A percentile compares a stretch with the other conserved stretches of the same genome.
phyloP scores from a whole-genome alignment of 805 yeast species.

The Brettanomyces anomalus region DNA sequence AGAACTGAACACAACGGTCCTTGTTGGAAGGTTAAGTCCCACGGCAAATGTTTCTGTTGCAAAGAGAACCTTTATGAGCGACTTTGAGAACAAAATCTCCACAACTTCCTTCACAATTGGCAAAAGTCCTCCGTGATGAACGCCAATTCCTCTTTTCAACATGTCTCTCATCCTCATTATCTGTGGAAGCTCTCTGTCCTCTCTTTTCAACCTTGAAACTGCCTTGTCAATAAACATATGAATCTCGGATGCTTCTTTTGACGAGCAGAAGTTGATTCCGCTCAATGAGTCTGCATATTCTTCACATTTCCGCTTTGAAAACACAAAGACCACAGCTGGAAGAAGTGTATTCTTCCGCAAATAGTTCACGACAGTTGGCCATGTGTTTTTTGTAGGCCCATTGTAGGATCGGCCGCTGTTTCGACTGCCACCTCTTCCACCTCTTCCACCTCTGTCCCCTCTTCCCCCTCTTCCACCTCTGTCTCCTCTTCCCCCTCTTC shows the following conservation, averaged over 20 bases:
- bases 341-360: constrained; percentile 60
- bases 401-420: constrained; percentile 23
- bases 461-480: constrained; percentile 8
- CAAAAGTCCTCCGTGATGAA: constrained; percentile 93
- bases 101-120: constrained; percentile 91
- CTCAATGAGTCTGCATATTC: constrained; percentile 77
- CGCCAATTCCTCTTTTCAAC: constrained; percentile 88
- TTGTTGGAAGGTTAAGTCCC: constrained; percentile 95
- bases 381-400: constrained; percentile 72
- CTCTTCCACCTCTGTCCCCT: constrained; percentile 8
- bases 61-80: constrained; percentile 81
- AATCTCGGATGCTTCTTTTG: constrained; percentile 82
- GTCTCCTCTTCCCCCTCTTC: constrained; percentile 14
- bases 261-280: constrained; percentile 69
- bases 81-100: constrained; percentile 82
- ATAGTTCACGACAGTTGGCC: constrained; percentile 66
- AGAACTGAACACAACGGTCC: constrained; percentile 88
- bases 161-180: constrained; percentile 74
- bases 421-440: constrained; percentile 13
- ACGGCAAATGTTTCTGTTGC: constrained; percentile 98
- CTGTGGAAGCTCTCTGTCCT: constrained; percentile 91
- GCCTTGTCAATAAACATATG: constrained; percentile 92
- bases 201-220: constrained; percentile 76
- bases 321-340: constrained; percentile 91
- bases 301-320: constrained; percentile 89